Evolutionary conservation across 2,329 filamentous ascomycete genomes (phyloP).

Genomic region (Ambrosiella beaveri): DNA sequence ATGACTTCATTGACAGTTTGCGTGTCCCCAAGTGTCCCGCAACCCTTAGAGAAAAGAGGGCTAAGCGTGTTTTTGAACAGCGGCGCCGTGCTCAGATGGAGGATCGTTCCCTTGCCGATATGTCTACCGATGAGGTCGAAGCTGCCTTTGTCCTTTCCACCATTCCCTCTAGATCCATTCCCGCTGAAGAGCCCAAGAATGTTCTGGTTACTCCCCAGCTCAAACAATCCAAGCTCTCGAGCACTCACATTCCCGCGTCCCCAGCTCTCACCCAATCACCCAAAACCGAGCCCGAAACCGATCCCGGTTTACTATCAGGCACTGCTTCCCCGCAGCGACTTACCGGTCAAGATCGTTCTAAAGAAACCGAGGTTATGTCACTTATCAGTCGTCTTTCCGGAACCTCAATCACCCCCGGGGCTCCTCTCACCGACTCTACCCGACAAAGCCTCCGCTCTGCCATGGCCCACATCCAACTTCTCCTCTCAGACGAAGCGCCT

Average conservation of each 20-base stretch:
- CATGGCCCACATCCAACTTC: slow-evolving; percentile 8
- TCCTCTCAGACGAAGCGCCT: slow-evolving; percentile 8
- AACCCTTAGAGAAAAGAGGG: slow-evolving; percentile 4
- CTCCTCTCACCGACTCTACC: slow-evolving; percentile 26
- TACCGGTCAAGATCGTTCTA: background rate
- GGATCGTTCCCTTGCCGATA: background rate
- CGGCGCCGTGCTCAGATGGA: background rate
- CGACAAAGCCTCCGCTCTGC: slow-evolving; percentile 26
- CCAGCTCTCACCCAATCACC: slow-evolving; percentile 9
- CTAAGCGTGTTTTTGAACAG: background rate
- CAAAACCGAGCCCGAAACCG: slow-evolving; percentile 9
- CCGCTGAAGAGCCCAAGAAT: background rate
- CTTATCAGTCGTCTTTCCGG: slow-evolving; percentile 33
- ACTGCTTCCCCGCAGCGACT: background rate
- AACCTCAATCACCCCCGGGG: slow-evolving; percentile 23
- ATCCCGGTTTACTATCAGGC: background rate
- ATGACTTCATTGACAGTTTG: slow-evolving; percentile 47
- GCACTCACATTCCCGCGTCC: slow-evolving; percentile 5
- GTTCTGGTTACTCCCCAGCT: background rate
- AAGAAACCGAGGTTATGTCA: slow-evolving; percentile 22
- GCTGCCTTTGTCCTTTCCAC: slow-evolving; percentile 6
- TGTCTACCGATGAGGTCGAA: slow-evolving; percentile 2
- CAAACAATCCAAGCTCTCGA: background rate
- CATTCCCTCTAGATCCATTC: background rate
- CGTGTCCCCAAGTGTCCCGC: slow-evolving; percentile 1